These are phyloP conservation scores for Amanita pallidorosea DNA, from an alignment of 768 basidiomycete genomes.

Conservation along the genomic window DNA sequence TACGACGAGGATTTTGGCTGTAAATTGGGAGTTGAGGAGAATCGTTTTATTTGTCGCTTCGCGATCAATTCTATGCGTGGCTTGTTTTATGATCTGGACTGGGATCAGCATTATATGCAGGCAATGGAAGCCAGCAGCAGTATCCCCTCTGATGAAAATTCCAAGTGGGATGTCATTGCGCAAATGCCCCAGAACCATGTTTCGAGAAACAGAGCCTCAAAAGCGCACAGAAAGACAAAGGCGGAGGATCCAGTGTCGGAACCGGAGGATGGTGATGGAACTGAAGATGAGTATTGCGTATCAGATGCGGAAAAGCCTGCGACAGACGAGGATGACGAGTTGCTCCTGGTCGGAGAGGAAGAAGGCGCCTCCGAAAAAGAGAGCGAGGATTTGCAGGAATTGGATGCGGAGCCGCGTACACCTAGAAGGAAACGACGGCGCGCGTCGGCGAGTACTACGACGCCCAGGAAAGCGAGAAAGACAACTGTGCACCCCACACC, in stretches of 20 bases:
- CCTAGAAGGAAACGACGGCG: conserved; percentile 35
- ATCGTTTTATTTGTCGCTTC: conserved; percentile 40
- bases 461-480: conserved; percentile 21
- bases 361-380: conserved; percentile 19
- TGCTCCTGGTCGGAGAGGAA: conserved; percentile 9
- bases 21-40: not conserved
- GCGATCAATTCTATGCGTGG: conserved; percentile 51
- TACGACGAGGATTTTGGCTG: not conserved
- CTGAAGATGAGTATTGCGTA: conserved; percentile 15
- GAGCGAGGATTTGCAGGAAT: conserved; percentile 11
- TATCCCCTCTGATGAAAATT: conserved; percentile 13
- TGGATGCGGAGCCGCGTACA: conserved; percentile 29
- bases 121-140: conserved; percentile 26
- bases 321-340: conserved; percentile 14
- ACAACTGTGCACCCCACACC: conserved; percentile 56
- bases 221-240: conserved; percentile 7
- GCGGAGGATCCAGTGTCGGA: conserved; percentile 15
- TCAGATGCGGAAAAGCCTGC: conserved; percentile 11
- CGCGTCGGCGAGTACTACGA: conserved; percentile 14
- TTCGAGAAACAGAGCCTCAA: conserved; percentile 6
- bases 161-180: conserved; percentile 32
- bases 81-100: conserved; percentile 51
- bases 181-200: conserved; percentile 5
- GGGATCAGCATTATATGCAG: conserved; percentile 35
- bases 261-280: conserved; percentile 15